Evolutionary conservation across 108 stramenopile genomes (phyloP).

Genomic region (Stephanodiscus minutulus): DNA sequence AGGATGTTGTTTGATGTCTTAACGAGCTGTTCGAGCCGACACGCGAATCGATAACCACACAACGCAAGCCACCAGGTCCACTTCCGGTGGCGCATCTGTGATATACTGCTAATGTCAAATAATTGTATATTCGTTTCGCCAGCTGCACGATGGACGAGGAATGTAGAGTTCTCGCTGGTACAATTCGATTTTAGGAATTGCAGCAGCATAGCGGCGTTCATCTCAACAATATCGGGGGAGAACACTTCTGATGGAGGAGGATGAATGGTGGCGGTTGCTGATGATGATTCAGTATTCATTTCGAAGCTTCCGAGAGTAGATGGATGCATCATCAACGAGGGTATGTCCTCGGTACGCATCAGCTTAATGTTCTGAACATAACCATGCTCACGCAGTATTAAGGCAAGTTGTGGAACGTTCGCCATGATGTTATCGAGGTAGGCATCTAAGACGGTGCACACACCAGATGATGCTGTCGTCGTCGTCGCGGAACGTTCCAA

Average conservation of each 20-base stretch:
- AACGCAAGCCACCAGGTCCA: constrained; percentile 90
- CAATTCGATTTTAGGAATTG: constrained; percentile 85
- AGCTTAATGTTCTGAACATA: constrained; percentile 82
- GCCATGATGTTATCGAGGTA: constrained; percentile 89
- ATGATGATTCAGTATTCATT: constrained; percentile 13
- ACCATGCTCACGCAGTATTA: constrained; percentile 80
- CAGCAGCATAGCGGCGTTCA: constrained; percentile 82
- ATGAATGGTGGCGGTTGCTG: constrained; percentile 9
- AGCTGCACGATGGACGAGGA: constrained; percentile 64
- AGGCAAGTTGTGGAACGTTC: constrained; percentile 86
- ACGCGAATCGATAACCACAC: constrained; percentile 82
- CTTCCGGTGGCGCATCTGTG: constrained; percentile 72
- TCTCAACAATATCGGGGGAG: constrained; percentile 83
- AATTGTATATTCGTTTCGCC: constrained; percentile 79
- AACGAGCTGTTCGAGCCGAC: constrained; percentile 66
- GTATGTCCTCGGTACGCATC: constrained; percentile 73
- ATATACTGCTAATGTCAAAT: constrained; percentile 79
- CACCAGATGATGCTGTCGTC: constrained; percentile 8
- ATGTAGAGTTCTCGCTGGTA: constrained; percentile 77
- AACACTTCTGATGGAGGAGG: constrained; percentile 50
- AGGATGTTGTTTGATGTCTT: constrained; percentile 17
- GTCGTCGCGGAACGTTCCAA: neutral
- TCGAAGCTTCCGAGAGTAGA: constrained; percentile 55
- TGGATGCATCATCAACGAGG: constrained; percentile 71
- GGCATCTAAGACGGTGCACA: constrained; percentile 76